Conservation (phyloP, 2,329 filamentous ascomycete genomes). For the Fusarium sp. region DNA sequence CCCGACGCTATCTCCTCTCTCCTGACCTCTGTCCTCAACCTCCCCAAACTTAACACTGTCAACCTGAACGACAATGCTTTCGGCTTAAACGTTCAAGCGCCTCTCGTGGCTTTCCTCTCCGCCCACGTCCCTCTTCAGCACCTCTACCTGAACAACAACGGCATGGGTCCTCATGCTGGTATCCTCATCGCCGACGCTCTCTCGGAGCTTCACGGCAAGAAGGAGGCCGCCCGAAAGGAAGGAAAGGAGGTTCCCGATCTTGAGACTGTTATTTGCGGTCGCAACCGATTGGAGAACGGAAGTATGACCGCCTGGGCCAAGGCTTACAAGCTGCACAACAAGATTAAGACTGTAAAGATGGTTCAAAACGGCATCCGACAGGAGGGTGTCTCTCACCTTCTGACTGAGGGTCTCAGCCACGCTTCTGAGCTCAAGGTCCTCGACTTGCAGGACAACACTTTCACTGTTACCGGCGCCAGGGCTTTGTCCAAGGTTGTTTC, state of each 20-base stretch:
- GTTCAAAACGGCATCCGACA: conserved; percentile 97
- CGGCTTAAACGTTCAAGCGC: conserved; percentile 92
- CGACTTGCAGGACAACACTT: conserved; percentile 98
- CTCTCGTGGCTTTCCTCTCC: conserved; percentile 90
- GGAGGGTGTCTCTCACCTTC: conserved; percentile 86
- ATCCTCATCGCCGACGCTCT: conserved; percentile 90
- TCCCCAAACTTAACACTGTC: conserved; percentile 87
- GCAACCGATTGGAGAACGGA: conserved; percentile 94
- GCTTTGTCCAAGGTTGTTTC: conserved; percentile 81
- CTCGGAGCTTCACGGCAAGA: conserved; percentile 83
- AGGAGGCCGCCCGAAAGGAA: conserved; percentile 78
- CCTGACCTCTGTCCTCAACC: conserved; percentile 86
- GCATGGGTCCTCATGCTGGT: conserved; percentile 90
- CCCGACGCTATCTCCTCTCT: conserved; percentile 88
- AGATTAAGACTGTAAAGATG: conserved; percentile 92
- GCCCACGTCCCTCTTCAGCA: conserved; percentile 91
- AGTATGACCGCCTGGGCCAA: conserved; percentile 97
- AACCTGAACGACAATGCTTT: conserved; percentile 99
- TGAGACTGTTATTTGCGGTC: conserved; percentile 96
- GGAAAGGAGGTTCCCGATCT: conserved; percentile 82
- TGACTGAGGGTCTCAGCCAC: conserved; percentile 81
- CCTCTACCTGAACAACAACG: conserved; percentile 98
- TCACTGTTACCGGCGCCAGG: conserved; percentile 82
- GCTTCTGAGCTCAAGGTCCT: conserved; percentile 77
- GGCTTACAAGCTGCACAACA: conserved; percentile 83